Base-by-base conservation (phyloP, 1,284 basidiomycete species). In the Naganishia sp. region DNA sequence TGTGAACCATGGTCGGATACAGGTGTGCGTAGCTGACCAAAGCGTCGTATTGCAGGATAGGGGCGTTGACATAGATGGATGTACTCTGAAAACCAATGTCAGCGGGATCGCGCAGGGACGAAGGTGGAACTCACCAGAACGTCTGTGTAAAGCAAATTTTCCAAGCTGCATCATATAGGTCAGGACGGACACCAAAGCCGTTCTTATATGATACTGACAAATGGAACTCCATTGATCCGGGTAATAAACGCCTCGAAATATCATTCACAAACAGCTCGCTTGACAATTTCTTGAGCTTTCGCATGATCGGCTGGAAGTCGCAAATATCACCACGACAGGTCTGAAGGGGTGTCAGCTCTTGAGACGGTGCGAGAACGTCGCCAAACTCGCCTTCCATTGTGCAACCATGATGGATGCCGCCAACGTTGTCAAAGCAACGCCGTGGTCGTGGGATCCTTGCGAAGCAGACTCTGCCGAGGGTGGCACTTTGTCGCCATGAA, bases 311-410 rank as follows among this genome's bases (percentile, higher is more conserved):
- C n/a, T 66, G 69, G 50, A 72, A 75, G 10, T 73, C 75, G 71
- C 73, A 75, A 6, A 76, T 72, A 53, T 76, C 75, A 2, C 75
- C 75, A 6, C 75, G 68, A 56, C 74, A 76, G 21, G 73, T 74
- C 75, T 76, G 46, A 28, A 2, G 18, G 63, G 51, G 67, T 2
- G 18, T 39, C 32, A 52, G 46, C 2, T 42, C 15, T 39, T 13
- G 35, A 9, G 39, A 46, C n/a, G n/a, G 21, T 17, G 47, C 25
- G 2, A n/a, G 3, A 23, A 2, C 3, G 6, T 6, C 2, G 32
- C 6, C 18, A 6, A 21, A 63, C 72, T 64, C 68, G 75, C 74
- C 71, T 74, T 75, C 71, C 71, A 75, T 53, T 74, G 72, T 63
- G 75, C 70, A 23, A 75, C 51, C 75, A 76, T 76, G 9, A 76